A percentile compares a stretch with the other conserved stretches of the same genome.
Evolutionary conservation across 1,284 basidiomycete genomes (phyloP).

Genomic region (Leccinum cinnamomeum): DNA sequence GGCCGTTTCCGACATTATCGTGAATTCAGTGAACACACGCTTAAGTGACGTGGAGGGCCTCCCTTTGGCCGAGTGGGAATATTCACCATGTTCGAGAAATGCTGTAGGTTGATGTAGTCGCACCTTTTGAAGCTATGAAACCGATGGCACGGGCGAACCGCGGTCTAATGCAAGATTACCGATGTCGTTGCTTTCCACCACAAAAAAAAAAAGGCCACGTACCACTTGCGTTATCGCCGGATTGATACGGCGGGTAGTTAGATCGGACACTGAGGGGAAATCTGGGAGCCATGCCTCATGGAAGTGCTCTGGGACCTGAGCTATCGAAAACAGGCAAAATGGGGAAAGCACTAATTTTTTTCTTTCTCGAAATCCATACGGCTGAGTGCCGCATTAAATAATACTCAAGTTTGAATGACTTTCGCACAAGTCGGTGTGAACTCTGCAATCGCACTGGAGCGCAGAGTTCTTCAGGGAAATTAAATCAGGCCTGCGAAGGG

Average conservation of each 20-base stretch:
- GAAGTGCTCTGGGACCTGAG: slow-evolving; percentile 6
- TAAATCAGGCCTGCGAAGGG: slow-evolving; percentile 14
- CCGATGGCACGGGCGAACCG: not conserved
- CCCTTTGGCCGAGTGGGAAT: not conserved
- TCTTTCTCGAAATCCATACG: slow-evolving; percentile 12
- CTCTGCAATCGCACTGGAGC: not conserved
- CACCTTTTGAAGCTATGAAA: slow-evolving; percentile 3
- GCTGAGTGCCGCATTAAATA: slow-evolving; percentile 1
- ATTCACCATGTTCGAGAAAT: not conserved
- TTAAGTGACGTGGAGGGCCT: not conserved
- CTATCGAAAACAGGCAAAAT: slow-evolving; percentile 13
- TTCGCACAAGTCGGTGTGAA: slow-evolving; percentile 15
- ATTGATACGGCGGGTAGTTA: not conserved
- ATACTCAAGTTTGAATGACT: not conserved
- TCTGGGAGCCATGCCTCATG: slow-evolving; percentile 6
- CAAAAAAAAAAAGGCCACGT: not conserved
- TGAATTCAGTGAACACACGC: not conserved
- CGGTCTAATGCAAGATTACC: not conserved
- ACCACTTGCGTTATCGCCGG: not conserved
- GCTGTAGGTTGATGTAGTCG: not conserved
- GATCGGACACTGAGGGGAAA: not conserved
- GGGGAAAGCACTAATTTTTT: not conserved
- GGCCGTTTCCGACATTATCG: not conserved
- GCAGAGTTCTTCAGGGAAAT: slow-evolving; percentile 4
- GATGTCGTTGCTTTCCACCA: slow-evolving; percentile 1